Evolutionary conservation across 495 filamentous ascomycete genomes (phyloP), one percentile per base, ranked within the genome.

Genomic region (Friedmanniomyces endolithicus): DNA sequence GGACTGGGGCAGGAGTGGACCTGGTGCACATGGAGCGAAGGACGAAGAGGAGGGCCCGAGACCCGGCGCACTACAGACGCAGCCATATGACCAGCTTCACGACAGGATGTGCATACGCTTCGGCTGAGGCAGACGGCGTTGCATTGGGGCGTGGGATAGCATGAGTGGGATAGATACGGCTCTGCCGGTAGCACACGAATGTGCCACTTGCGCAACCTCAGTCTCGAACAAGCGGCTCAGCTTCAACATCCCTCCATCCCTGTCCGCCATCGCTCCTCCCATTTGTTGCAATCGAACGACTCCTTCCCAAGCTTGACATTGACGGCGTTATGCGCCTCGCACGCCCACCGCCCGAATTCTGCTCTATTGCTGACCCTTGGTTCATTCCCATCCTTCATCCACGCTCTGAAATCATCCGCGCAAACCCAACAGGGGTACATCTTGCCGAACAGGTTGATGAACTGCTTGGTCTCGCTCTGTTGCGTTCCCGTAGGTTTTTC

Each of bases 281-380:
- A 95, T 65, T 78, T 80, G 22, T 71, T 72, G 71, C 92, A 97
- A 76, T 98, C 88, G 75, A 98, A 98, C 63, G 75, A 76, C 63
- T 79, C 74, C 75, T 97, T 97, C 56, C 92, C 92, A 58, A 97
- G 66, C 72, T 95, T 96, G 48, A 77, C 73, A 76, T 98, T 98
- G 22, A 98, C 92, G 61, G 87, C 89, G 74, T 98, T 98, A 75
- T 98, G 92, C 63, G 92, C 92, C 68, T 90, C 85, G 64, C 92
- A 98, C 76, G 97, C 83, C 94, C 94, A 98, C 61, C 74, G 75
- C 40, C 89, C 92, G 64, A 98, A 88, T 64, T 86, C 86, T 33
- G 78, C 75, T 41, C 85, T 69, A 52, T 78, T 80, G 11, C 75
- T 75, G 29, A 90, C 72, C 63, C 77, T 69, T 52, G 88, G 81